Evolutionary conservation across 2,329 filamentous ascomycete genomes (phyloP), one percentile per base, ranked within the genome.

Genomic region (Trichoderma brevicompactum): DNA sequence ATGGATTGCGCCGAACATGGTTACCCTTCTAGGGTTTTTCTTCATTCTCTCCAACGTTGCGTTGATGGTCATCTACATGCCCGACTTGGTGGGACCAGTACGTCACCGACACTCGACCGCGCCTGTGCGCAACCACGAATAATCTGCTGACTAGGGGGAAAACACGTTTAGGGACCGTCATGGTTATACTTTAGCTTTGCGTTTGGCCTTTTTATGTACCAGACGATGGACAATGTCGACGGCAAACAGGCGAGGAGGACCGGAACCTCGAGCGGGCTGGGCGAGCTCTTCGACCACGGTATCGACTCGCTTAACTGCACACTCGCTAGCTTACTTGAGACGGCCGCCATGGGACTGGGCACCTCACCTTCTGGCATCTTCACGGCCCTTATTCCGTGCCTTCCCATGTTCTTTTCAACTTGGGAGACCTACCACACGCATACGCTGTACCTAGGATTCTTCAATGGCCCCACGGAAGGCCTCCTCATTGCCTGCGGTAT

Each of bases 371-470:
- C 92, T 19, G 95, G 95, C 70, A 90, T 95, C 65, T 96, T 97
- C 76, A 98, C 95, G 1, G 93, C 94, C 1, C 82, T 99, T 49
- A 88, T 94, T 67, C 95, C 95, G 1, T 96, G 93, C 72, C 81
- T 99, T 50, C 92, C 95, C 67, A 99, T 99, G 95, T 99, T 97
- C 83, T 97, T 99, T 80, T 97, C 94, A 3, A 99, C 95, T 2
- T 99, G 95, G 95, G 95, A 99, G 80, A 99, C 95, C 1, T 99
- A 97, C 77, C 95, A 99, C 79, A 97, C 95, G 5, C 95, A 99
- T 77, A 98, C 95, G 0, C 82, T 99, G 6, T 99, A 97, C 78
- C 87, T 99, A 12, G 95, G 95, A 64, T 92, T 94, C 76, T 91
- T 99, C 85, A 99, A 99, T 77, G 95, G 95, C 0, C 95, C 95